A percentile compares a stretch with the other conserved stretches of the same genome.
Evolutionary conservation across 208 protist species (phyloP).

Genomic region (Leishmania aethiopica): DNA sequence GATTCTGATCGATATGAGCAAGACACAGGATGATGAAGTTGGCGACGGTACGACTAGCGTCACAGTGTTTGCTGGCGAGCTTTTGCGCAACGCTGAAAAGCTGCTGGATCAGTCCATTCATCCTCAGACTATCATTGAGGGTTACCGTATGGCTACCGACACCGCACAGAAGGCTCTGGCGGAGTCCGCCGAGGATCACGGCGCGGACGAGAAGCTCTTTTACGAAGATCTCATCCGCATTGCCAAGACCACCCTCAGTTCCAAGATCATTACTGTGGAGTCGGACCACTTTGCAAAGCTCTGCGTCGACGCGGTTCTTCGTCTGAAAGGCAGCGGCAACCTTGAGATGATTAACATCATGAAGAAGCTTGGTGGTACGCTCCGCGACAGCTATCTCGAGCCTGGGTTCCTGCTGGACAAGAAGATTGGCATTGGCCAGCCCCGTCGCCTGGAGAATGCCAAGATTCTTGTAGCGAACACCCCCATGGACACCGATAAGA

Average conservation of each 20-base stretch:
- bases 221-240: conserved; percentile 98
- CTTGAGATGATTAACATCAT: conserved; percentile 99
- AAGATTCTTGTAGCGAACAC: conserved; percentile 99
- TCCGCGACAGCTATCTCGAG: conserved; percentile 99
- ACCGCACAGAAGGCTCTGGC: conserved; percentile 89
- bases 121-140: conserved; percentile 98
- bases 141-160: conserved; percentile 86
- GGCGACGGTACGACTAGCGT: conserved; percentile 99
- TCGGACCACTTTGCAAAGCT: conserved; percentile 99
- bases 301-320: conserved; percentile 98
- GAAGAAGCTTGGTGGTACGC: conserved; percentile 97
- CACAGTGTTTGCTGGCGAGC: conserved; percentile 98
- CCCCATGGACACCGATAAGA: conserved; percentile 99
- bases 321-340: conserved; percentile 94
- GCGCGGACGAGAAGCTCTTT: conserved; percentile 90
- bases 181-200: conserved; percentile 82
- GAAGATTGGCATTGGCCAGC: conserved; percentile 98
- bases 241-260: conserved; percentile 99
- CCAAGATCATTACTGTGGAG: conserved; percentile 97
- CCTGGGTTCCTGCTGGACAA: conserved; percentile 99
- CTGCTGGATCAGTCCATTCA: conserved; percentile 98
- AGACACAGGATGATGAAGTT: conserved; percentile 99
- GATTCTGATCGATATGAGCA: conserved; percentile 99
- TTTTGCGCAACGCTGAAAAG: conserved; percentile 99
- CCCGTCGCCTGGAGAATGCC: conserved; percentile 96